Conservation (phyloP, 768 basidiomycete species). For the Clavulina sp. region DNA sequence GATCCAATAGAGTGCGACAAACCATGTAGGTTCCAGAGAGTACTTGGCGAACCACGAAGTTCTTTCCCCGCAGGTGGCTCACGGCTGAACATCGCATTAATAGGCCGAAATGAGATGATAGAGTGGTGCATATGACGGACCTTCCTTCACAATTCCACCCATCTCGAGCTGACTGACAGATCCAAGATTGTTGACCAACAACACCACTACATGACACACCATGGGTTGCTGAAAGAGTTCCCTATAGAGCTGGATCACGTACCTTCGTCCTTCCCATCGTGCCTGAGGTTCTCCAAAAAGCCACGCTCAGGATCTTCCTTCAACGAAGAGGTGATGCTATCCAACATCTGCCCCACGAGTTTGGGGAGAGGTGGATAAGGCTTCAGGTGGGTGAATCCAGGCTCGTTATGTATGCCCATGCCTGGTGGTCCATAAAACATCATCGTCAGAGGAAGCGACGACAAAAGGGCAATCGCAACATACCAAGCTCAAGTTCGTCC, state of each 20-base stretch:
- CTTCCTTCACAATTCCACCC: slow-evolving; percentile 23
- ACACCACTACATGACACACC: no score
- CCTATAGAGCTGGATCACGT: no score
- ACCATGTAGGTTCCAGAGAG: slow-evolving; percentile 81
- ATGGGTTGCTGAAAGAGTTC: no score
- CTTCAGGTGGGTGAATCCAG: slow-evolving; percentile 47
- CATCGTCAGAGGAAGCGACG: background rate
- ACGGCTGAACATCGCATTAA: no score
- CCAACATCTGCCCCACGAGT: slow-evolving; percentile 52
- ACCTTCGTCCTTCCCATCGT: slow-evolving; percentile 40
- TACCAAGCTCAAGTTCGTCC: slow-evolving; percentile 70
- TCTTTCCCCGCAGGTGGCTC: slow-evolving; percentile 15
- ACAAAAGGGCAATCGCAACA: slow-evolving; percentile 24
- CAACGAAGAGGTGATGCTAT: slow-evolving; percentile 44
- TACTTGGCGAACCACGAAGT: slow-evolving; percentile 39
- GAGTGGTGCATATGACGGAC: slow-evolving; percentile 13
- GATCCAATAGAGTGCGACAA: no score
- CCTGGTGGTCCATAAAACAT: background rate
- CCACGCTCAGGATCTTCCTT: slow-evolving; percentile 52
- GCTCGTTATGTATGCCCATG: slow-evolving; percentile 72
- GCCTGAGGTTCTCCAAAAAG: slow-evolving; percentile 39
- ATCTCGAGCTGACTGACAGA: slow-evolving; percentile 35
- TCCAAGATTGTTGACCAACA: slow-evolving; percentile 48
- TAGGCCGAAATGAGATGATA: background rate
- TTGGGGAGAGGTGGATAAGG: slow-evolving; percentile 54